Base-by-base conservation (phyloP, 768 basidiomycete genomes). In the Mycena galopus region DNA sequence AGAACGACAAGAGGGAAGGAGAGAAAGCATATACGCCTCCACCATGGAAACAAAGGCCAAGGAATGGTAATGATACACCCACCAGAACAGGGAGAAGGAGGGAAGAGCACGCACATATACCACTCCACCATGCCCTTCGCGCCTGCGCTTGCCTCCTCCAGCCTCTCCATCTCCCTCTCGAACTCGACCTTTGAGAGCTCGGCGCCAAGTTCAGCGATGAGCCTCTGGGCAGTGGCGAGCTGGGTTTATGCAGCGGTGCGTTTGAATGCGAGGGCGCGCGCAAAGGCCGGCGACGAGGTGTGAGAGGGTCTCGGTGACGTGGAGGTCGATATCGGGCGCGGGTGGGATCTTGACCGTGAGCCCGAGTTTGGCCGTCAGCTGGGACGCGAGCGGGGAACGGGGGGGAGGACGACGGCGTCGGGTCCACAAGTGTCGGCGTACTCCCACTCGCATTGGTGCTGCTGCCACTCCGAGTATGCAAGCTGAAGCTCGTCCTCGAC, bases 71-170 rank as follows among this genome's bases (percentile, higher is more conserved):
- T n/a, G n/a, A n/a, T n/a, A n/a, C n/a, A n/a, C n/a, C n/a, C 11
- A 66, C n/a, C n/a, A n/a, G n/a, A n/a, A n/a, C n/a, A n/a, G n/a
- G n/a, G n/a, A n/a, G n/a, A n/a, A n/a, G n/a, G n/a, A 21, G 25
- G 55, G n/a, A n/a, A 59, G 14, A 42, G 19, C 29, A 84, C 91
- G 66, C 75, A 94, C 94, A 95, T 96, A 79, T 96, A 96, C 42
- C 93, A 88, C 30, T 93, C 89, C 32, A 96, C 94, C 89, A 95
- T 93, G 76, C 91, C 93, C 16, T n/a, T n/a, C n/a, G n/a, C n/a
- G n/a, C 92, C 91, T 2, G 94, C 94, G 0, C 92, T 88, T n/a
- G 85, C 88, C 67, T 95, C 93, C 59, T 95, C 93, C 21, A 90
- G 79, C 73, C 84, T 82, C 58, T 89, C 83, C 75, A 83, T 85